Evolutionary conservation across 2,329 filamentous ascomycete species (phyloP).

Genomic region (Fusarium setosum): DNA sequence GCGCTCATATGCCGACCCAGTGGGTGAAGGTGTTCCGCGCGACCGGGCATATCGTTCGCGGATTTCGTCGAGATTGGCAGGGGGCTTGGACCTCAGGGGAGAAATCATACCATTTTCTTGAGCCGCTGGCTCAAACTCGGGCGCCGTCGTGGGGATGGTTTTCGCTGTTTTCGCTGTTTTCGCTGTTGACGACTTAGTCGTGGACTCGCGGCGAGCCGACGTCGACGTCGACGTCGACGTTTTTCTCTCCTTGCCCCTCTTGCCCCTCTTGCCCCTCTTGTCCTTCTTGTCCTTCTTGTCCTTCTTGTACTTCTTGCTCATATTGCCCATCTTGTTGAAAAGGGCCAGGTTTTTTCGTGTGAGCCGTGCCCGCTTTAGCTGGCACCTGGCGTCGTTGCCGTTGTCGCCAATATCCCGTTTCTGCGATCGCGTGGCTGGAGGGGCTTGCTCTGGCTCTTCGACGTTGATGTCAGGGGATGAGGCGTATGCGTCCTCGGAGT

Average conservation of each 20-base stretch:
- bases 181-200: too few species aligned
- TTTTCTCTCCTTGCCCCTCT: neutral
- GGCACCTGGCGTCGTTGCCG: neutral
- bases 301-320: too few species aligned
- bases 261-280: too few species aligned
- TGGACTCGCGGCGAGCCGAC: too few species aligned
- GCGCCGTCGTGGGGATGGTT: neutral
- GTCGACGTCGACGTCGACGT: neutral
- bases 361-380: neutral
- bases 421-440: neutral
- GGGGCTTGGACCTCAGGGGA: neutral
- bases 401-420: neutral
- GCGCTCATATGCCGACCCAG: neutral
- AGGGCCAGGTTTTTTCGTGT: constrained; percentile 1
- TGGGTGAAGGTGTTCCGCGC: neutral
- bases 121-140: neutral
- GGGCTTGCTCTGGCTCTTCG: too few species aligned
- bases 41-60: neutral
- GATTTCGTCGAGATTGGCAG: neutral
- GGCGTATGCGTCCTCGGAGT: too few species aligned
- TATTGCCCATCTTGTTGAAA: neutral
- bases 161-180: too few species aligned
- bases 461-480: too few species aligned
- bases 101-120: neutral
- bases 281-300: neutral